A percentile compares a stretch with the other conserved stretches of the same genome.
Evolutionary conservation across 2,329 filamentous ascomycete genomes (phyloP).

Genomic region (Rutstroemia sp.): DNA sequence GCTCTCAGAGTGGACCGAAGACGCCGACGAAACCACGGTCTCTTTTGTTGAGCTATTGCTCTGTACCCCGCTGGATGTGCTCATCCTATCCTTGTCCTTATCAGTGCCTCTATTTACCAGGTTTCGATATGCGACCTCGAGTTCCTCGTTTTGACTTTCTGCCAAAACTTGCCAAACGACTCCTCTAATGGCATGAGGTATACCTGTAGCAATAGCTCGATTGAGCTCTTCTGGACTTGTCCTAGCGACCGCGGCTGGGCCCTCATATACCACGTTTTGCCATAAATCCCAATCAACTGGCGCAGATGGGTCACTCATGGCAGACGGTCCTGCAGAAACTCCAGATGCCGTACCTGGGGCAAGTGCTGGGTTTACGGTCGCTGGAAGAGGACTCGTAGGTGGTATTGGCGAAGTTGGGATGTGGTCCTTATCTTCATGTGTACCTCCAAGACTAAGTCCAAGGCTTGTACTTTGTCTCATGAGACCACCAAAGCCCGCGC

Average conservation of each 20-base stretch:
- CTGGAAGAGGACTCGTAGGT: slow-evolving; percentile 42
- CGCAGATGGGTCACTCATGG: slow-evolving; percentile 52
- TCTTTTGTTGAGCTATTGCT: slow-evolving; percentile 50
- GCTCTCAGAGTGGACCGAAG: slow-evolving; percentile 73
- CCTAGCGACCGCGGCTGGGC: slow-evolving; percentile 77
- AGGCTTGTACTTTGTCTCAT: slow-evolving; percentile 35
- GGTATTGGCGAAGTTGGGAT: slow-evolving; percentile 34
- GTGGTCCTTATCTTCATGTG: slow-evolving; percentile 29
- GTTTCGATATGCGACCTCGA: slow-evolving; percentile 82
- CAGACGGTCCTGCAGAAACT: slow-evolving; percentile 67
- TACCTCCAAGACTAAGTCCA: slow-evolving; percentile 32
- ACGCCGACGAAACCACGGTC: slow-evolving; percentile 67
- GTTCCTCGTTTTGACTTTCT: slow-evolving; percentile 86
- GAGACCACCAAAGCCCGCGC: slow-evolving; percentile 35
- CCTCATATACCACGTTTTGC: slow-evolving; percentile 94
- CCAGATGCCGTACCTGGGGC: slow-evolving; percentile 83
- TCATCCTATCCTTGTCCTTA: slow-evolving; percentile 61
- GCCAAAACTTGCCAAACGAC: slow-evolving; percentile 98
- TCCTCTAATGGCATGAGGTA: slow-evolving; percentile 91
- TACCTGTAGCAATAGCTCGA: slow-evolving; percentile 83
- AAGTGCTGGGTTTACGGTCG: slow-evolving; percentile 60
- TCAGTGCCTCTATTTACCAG: slow-evolving; percentile 74
- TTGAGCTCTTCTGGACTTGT: slow-evolving; percentile 88
- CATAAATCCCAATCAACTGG: slow-evolving; percentile 98
- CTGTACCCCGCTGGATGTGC: slow-evolving; percentile 28